phyloP scores from a whole-genome alignment of 2,329 filamentous ascomycete species.

The Aspergillus hortae region DNA sequence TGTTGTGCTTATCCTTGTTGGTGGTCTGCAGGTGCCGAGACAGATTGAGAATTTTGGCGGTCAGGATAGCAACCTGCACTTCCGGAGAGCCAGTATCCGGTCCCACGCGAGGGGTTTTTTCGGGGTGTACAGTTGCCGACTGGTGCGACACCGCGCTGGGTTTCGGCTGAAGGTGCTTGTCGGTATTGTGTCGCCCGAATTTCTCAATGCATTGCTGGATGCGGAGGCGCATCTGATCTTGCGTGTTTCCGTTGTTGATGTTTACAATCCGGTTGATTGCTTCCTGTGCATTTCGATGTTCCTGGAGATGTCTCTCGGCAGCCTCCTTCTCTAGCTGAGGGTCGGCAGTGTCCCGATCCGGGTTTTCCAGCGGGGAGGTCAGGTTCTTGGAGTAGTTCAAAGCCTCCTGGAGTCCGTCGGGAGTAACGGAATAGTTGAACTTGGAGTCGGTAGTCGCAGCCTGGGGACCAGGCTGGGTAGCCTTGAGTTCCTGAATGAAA shows the following conservation, averaged over 20 bases:
- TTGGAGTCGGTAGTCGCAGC: slow-evolving; percentile 28
- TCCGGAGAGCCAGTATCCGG: slow-evolving; percentile 93
- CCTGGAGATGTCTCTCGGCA: slow-evolving; percentile 46
- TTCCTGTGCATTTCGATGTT: slow-evolving; percentile 66
- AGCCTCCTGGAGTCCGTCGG: slow-evolving; percentile 63
- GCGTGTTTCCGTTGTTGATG: slow-evolving; percentile 71
- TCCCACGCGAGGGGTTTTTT: slow-evolving; percentile 67
- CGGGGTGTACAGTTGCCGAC: slow-evolving; percentile 32
- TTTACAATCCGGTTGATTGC: slow-evolving; percentile 77
- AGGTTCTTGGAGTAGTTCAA: slow-evolving; percentile 66
- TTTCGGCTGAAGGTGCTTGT: slow-evolving; percentile 63
- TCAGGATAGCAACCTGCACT: slow-evolving; percentile 96
- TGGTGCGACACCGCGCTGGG: slow-evolving; percentile 41
- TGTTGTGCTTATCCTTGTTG: slow-evolving; percentile 90
- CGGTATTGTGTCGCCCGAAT: slow-evolving; percentile 90
- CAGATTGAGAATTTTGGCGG: slow-evolving; percentile 83
- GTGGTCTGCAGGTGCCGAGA: slow-evolving; percentile 66
- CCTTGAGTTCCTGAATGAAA: slow-evolving; percentile 58
- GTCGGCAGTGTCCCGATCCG: slow-evolving; percentile 29
- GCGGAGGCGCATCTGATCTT: slow-evolving; percentile 77
- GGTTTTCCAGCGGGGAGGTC: slow-evolving; percentile 38
- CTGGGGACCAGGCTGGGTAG: slow-evolving; percentile 15
- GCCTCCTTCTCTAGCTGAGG: slow-evolving; percentile 39
- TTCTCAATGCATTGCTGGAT: slow-evolving; percentile 78
- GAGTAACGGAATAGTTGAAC: slow-evolving; percentile 73